These are phyloP conservation scores for Scheffersomyces spartinae DNA, from an alignment of 805 yeast genomes.

Conservation along the genomic window DNA sequence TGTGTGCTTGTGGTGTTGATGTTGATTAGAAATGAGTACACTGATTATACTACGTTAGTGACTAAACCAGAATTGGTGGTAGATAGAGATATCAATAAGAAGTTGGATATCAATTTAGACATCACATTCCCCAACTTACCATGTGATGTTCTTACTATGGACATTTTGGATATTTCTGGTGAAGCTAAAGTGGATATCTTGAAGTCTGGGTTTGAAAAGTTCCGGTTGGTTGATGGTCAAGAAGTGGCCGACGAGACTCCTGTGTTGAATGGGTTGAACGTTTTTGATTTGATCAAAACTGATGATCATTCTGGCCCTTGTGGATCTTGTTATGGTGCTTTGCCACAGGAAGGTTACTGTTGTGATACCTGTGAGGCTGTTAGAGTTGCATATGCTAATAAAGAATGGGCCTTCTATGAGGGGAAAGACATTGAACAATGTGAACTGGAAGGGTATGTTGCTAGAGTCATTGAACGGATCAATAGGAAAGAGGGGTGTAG, in stretches of 20 bases:
- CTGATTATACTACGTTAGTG: conserved; percentile 55
- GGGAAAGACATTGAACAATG: conserved; percentile 85
- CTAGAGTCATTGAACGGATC: conserved; percentile 43
- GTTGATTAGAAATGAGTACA: conserved; percentile 64
- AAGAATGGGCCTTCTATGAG: conserved; percentile 83
- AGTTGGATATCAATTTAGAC: conserved; percentile 71
- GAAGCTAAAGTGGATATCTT: conserved; percentile 68
- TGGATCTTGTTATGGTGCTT: conserved; percentile 88
- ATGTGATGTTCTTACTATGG: conserved; percentile 72
- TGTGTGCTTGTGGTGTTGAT: conserved; percentile 52
- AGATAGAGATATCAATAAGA: conserved; percentile 67
- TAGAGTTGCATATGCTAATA: conserved; percentile 61
- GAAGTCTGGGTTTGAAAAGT: conserved; percentile 59
- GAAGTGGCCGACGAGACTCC: conserved; percentile 29
- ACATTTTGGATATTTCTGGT: conserved; percentile 82
- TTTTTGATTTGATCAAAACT: conserved; percentile 8
- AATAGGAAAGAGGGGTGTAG: conserved; percentile 71
- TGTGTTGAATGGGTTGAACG: conserved; percentile 25
- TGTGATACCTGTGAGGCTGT: conserved; percentile 84
- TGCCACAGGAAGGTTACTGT: conserved; percentile 45
- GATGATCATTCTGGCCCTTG: conserved; percentile 42
- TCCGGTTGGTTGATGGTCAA: conserved; percentile 49
- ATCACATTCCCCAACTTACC: conserved; percentile 78
- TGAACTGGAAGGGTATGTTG: conserved; percentile 77
- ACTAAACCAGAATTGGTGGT: conserved; percentile 80